Evolutionary conservation across 768 basidiomycete species (phyloP).

Genomic region (Hydnomerulius pinastri): DNA sequence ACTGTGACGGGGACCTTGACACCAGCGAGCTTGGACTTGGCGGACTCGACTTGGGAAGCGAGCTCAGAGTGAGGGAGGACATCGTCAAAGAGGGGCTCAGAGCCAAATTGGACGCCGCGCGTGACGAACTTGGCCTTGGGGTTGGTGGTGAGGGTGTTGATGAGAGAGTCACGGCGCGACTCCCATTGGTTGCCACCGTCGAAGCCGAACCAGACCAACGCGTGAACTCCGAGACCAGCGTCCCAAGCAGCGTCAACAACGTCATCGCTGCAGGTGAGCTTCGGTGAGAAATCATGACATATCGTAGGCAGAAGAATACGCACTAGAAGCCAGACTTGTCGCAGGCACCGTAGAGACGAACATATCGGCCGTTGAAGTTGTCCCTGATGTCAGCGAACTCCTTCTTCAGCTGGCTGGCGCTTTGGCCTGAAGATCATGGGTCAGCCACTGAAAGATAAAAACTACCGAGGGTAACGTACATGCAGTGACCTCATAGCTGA

Average conservation of each 20-base stretch:
- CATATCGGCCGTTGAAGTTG: slow-evolving; percentile 63
- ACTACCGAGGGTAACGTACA: slow-evolving; percentile 42
- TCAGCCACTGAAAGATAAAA: slow-evolving; percentile 3
- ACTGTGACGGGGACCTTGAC: slow-evolving; percentile 70
- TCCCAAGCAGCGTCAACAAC: slow-evolving; percentile 70
- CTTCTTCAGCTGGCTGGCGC: slow-evolving; percentile 43
- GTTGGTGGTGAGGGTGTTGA: slow-evolving; percentile 56
- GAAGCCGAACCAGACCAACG: slow-evolving; percentile 60
- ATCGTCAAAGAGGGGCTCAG: slow-evolving; percentile 65
- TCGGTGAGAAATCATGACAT: slow-evolving; percentile 18
- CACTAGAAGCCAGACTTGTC: slow-evolving; percentile 44
- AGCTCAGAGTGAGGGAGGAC: slow-evolving; percentile 53
- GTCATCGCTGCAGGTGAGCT: slow-evolving; percentile 43
- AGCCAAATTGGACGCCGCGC: slow-evolving; percentile 68
- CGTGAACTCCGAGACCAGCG: slow-evolving; percentile 69
- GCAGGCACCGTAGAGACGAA: slow-evolving; percentile 50
- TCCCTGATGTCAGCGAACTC: slow-evolving; percentile 65
- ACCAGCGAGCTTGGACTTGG: slow-evolving; percentile 49
- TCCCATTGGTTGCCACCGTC: slow-evolving; percentile 49
- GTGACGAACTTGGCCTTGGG: slow-evolving; percentile 66
- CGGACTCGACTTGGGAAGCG: slow-evolving; percentile 49
- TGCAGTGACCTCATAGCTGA: slow-evolving; percentile 71
- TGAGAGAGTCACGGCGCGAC: slow-evolving; percentile 51
- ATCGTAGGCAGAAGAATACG: not conserved
- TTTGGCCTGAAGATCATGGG: slow-evolving; percentile 50